These are phyloP conservation scores for Tylopilus cervinicoccineus DNA, from an alignment of 768 basidiomycete genomes.

Conservation along the genomic window DNA sequence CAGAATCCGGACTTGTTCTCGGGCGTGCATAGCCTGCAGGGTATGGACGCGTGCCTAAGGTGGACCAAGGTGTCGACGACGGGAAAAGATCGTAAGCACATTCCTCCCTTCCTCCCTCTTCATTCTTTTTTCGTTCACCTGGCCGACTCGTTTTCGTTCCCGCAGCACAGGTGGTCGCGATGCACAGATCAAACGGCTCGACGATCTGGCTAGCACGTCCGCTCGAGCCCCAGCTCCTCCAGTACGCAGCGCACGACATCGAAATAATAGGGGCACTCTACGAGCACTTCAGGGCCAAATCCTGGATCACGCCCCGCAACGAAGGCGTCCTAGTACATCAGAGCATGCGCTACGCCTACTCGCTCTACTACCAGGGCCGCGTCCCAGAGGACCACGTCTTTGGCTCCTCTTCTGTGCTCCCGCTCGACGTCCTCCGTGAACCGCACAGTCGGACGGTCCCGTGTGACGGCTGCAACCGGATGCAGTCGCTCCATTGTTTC, in stretches of 20 bases:
- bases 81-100: conserved; percentile 33
- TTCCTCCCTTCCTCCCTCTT: too few relatives aligned
- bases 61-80: conserved; percentile 21
- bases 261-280: conserved; percentile 36
- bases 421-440: conserved; percentile 26
- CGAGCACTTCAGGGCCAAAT: conserved; percentile 27
- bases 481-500: conserved; percentile 30
- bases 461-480: conserved; percentile 24
- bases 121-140: background rate
- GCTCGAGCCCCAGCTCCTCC: conserved; percentile 32
- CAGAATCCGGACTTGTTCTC: conserved; percentile 23
- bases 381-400: conserved; percentile 23
- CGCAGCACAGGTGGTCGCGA: conserved; percentile 33
- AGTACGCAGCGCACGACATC: conserved; percentile 43
- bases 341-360: conserved; percentile 29
- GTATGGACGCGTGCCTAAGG: conserved; percentile 34
- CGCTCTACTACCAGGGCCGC: conserved; percentile 27
- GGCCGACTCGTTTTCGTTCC: background rate
- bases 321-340: conserved; percentile 16
- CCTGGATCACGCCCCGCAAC: conserved; percentile 21
- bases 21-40: conserved; percentile 33
- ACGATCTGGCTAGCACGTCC: conserved; percentile 36
- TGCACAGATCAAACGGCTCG: conserved; percentile 32
- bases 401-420: conserved; percentile 19
- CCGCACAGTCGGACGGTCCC: conserved; percentile 22